Base-by-base conservation (phyloP, 768 basidiomycete species). In the Omphalotus guepiniiformis region DNA sequence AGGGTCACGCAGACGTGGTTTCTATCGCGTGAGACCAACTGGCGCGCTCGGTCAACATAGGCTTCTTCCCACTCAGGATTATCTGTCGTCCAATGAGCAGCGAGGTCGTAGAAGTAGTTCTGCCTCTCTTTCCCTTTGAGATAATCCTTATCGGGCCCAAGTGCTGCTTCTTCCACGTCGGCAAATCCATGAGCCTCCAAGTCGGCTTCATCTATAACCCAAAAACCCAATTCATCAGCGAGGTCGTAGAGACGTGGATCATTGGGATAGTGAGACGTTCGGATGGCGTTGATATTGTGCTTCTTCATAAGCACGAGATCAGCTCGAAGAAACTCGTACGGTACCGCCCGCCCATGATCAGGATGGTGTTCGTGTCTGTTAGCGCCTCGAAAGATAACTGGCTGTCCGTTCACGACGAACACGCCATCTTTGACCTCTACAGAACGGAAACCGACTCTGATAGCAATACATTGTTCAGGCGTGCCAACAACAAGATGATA, bases 331-430 rank as follows among this genome's bases (percentile, higher is more conserved):
- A 45, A 47, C 13, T 51, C 50, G 29, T 40, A 39, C 5, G 50
- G 44, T 4, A 51, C 50, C 2, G 25, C 35, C 13, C 50, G 30
- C 34, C 50, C 50, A 22, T 22, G 26, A 16, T 35, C n/a, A 2
- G 50, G 50, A 36, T 51, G 36, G 30, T 51, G 50, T 23, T 51
- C 50, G 36, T 51, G 50, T 37, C 50, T 43, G 29, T 51, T 51
- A n/a, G 41, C 37, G 8, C 50, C 50, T 18, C 45, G 42, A 26
- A 51, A 47, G 16, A 21, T 47, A 3, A 51, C 26, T 12, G 50
- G 50, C 28, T 19, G 32, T 4, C 50, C 50, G 21, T 51, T 51
- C 2, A 47, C 50, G 35, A 32, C 23, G 30, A 51, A 46, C 22
- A 43, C 29, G 23, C 42, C 42, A 12, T 28, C n/a, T 28, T 30